Conservation (phyloP, 768 basidiomycete genomes). For the Saitozyma sp. region DNA sequence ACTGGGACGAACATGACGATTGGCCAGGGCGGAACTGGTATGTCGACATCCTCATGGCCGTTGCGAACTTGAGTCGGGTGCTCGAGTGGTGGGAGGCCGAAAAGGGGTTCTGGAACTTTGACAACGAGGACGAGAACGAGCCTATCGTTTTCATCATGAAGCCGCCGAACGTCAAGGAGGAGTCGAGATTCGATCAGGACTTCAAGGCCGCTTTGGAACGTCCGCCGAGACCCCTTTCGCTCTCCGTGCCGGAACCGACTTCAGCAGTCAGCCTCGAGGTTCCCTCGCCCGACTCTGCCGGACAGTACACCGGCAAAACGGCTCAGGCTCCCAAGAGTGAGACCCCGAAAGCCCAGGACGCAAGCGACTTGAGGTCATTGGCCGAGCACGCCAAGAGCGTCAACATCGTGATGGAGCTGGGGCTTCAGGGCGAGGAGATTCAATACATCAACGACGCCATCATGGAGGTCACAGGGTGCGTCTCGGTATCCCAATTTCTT, state of each 20-base stretch:
- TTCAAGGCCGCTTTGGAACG: background rate
- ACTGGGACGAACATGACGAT: conserved; percentile 97
- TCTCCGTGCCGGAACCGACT: conserved; percentile 18
- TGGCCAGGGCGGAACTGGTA: conserved; percentile 99
- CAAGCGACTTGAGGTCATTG: conserved; percentile 80
- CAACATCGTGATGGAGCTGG: conserved; percentile 93
- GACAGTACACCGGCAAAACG: conserved; percentile 12
- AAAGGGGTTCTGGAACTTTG: conserved; percentile 99
- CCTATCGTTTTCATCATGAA: conserved; percentile 92
- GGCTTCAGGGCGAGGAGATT: conserved; percentile 88
- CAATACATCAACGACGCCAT: conserved; percentile 97
- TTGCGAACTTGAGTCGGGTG: conserved; percentile 92
- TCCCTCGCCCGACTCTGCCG: conserved; percentile 19
- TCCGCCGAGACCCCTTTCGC: conserved; percentile 6
- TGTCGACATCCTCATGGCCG: conserved; percentile 90
- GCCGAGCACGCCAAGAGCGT: conserved; percentile 94
- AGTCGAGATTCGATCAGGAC: conserved; percentile 49
- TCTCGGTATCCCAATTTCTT: background rate
- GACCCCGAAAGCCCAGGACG: conserved; percentile 67
- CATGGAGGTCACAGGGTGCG: conserved; percentile 70
- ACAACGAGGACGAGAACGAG: conserved; percentile 76
- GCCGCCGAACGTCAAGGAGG: conserved; percentile 62
- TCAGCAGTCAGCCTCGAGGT: conserved; percentile 27
- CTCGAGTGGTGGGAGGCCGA: conserved; percentile 99
- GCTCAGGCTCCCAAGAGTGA: background rate